phyloP scores from a whole-genome alignment of 2,329 filamentous ascomycete genomes.

The Ophiocordyceps camponoti-rufipedis region DNA sequence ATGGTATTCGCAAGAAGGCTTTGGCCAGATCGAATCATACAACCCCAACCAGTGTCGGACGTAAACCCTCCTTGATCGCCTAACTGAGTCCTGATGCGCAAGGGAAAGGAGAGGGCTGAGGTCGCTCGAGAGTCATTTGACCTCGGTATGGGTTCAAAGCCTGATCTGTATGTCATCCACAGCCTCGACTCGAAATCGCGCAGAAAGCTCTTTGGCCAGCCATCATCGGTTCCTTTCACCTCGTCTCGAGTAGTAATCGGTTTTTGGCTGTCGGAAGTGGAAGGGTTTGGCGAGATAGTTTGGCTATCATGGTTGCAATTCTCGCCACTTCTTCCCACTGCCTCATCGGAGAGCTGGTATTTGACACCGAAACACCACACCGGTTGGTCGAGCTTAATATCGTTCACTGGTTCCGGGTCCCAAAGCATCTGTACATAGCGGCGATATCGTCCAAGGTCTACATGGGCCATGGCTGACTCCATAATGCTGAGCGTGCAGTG shows the following conservation, averaged over 20 bases:
- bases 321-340: constrained; percentile 6
- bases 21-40: constrained; percentile 96
- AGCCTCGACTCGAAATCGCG: constrained; percentile 84
- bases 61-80: constrained; percentile 68
- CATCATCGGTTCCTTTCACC: constrained; percentile 29
- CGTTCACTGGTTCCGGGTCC: constrained; percentile 76
- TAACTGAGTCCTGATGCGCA: constrained; percentile 66
- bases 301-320: constrained; percentile 1
- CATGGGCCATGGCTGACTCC: constrained; percentile 27
- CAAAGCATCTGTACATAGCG: constrained; percentile 82
- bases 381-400: constrained; percentile 44
- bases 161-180: constrained; percentile 92
- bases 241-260: constrained; percentile 32
- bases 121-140: constrained; percentile 55
- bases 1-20: constrained; percentile 80
- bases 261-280: constrained; percentile 27
- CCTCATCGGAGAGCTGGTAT: constrained; percentile 23
- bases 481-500: constrained; percentile 5
- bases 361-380: constrained; percentile 65
- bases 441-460: constrained; percentile 59
- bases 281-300: constrained; percentile 4
- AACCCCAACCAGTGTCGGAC: constrained; percentile 92
- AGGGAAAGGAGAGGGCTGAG: constrained; percentile 60
- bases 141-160: constrained; percentile 67
- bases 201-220: constrained; percentile 74